phyloP scores from a whole-genome alignment of 1,139 yeast genomes.

The Yamadazyma triangularis region DNA sequence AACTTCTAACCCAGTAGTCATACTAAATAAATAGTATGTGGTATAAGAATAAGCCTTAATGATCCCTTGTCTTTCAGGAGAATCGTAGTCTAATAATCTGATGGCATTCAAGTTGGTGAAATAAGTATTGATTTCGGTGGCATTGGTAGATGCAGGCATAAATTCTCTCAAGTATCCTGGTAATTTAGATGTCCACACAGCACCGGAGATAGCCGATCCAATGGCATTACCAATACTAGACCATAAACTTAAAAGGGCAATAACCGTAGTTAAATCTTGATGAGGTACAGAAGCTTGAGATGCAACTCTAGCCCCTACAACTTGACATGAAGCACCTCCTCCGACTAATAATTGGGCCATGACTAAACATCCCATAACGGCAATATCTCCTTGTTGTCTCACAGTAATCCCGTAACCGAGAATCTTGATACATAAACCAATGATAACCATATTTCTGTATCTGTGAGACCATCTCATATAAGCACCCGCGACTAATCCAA shows the following conservation, averaged over 20 bases:
- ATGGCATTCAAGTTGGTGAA: conserved; percentile 16
- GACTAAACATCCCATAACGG: conserved; percentile 15
- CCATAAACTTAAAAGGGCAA: conserved; percentile 38
- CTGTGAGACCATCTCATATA: conserved; percentile 23
- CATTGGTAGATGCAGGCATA: conserved; percentile 16
- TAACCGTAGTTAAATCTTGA: conserved; percentile 41
- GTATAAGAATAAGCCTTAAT: conserved; percentile 22
- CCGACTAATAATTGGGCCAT: conserved; percentile 20
- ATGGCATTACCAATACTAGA: conserved; percentile 40
- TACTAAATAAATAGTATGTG: conserved; percentile 16
- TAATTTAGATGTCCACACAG: conserved; percentile 42
- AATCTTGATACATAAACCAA: conserved; percentile 22
- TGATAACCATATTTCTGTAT: conserved; percentile 22
- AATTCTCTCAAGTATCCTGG: conserved; percentile 22
- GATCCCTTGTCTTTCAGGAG: conserved; percentile 21
- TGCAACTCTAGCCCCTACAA: conserved; percentile 25
- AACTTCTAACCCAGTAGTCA: conserved; percentile 20
- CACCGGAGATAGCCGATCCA: conserved; percentile 43
- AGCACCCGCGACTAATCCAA: conserved; percentile 27
- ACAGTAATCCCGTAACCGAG: conserved; percentile 24
- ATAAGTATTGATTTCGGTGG: conserved; percentile 10
- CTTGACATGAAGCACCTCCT: conserved; percentile 25
- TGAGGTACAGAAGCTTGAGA: conserved; percentile 38
- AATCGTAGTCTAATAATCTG: conserved; percentile 15
- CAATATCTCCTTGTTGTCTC: conserved; percentile 13